Evolutionary conservation across 805 yeast genomes (phyloP).

Genomic region (Kodamaea laetipori): DNA sequence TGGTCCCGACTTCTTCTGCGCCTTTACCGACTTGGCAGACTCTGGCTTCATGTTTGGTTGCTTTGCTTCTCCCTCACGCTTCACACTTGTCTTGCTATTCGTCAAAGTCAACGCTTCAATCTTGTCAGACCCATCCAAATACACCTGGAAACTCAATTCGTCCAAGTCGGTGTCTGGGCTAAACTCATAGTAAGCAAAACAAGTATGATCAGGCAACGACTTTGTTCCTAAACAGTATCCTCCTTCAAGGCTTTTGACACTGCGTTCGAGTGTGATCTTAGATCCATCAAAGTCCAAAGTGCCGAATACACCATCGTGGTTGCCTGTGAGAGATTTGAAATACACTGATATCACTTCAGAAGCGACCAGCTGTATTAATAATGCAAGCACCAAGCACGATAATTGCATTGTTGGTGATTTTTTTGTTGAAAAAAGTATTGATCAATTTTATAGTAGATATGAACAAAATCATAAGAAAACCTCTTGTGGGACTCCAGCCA

Average conservation of each 20-base stretch:
- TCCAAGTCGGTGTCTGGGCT: conserved; percentile 3
- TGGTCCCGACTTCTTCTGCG: conserved; percentile 13
- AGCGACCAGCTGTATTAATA: neutral
- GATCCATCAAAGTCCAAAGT: conserved; percentile 6
- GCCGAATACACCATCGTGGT: conserved; percentile 5
- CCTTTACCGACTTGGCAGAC: conserved; percentile 10
- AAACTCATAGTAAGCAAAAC: conserved; percentile 27
- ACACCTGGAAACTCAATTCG: conserved; percentile 8
- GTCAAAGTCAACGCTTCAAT: conserved; percentile 11
- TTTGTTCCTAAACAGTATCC: conserved; percentile 36
- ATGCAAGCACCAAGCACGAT: neutral
- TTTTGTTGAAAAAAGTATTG: neutral
- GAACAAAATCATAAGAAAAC: neutral
- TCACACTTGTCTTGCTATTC: no score
- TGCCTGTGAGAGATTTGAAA: conserved; percentile 4
- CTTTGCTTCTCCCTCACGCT: conserved; percentile 20
- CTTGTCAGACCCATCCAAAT: conserved; percentile 2
- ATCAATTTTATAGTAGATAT: conserved; percentile 2
- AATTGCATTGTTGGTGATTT: conserved; percentile 1
- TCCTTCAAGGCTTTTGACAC: conserved; percentile 9
- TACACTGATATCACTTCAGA: conserved; percentile 9
- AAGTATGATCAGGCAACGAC: conserved; percentile 30
- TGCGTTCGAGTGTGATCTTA: conserved; percentile 1
- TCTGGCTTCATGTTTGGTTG: conserved; percentile 34
- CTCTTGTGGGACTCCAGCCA: neutral